Percentiles rank a stretch among this genome's conserved stretches.
These are phyloP conservation scores for Westerdykella sp. DNA, from an alignment of 2,329 filamentous ascomycete genomes.

Conservation along the genomic window DNA sequence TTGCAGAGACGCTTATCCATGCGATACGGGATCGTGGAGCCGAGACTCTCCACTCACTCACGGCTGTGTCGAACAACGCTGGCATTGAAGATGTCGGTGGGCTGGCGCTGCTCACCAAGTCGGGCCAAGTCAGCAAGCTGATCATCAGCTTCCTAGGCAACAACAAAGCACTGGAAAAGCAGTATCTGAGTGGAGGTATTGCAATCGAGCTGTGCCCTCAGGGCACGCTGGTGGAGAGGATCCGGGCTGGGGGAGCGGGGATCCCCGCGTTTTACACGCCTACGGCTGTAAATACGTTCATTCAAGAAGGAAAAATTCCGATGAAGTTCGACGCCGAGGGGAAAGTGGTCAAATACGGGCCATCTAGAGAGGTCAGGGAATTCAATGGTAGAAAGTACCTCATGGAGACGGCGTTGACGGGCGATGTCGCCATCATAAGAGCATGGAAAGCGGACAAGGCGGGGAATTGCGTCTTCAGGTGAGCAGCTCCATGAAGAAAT, in stretches of 20 bases:
- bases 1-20: slow-evolving; percentile 36
- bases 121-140: slow-evolving; percentile 64
- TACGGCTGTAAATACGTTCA: slow-evolving; percentile 58
- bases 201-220: slow-evolving; percentile 73
- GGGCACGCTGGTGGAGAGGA: slow-evolving; percentile 65
- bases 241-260: slow-evolving; percentile 66
- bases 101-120: slow-evolving; percentile 60
- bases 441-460: slow-evolving; percentile 71
- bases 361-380: slow-evolving; percentile 61
- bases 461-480: slow-evolving; percentile 67
- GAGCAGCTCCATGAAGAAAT: not conserved
- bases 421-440: slow-evolving; percentile 69
- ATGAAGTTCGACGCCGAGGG: slow-evolving; percentile 54
- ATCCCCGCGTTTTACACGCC: slow-evolving; percentile 79
- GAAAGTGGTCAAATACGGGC: slow-evolving; percentile 56
- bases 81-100: slow-evolving; percentile 61
- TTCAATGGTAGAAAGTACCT: slow-evolving; percentile 68
- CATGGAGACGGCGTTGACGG: slow-evolving; percentile 70
- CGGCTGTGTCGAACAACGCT: slow-evolving; percentile 76
- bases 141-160: slow-evolving; percentile 73
- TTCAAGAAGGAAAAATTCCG: slow-evolving; percentile 63
- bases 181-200: slow-evolving; percentile 66
- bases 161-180: slow-evolving; percentile 69
- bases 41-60: slow-evolving; percentile 45
- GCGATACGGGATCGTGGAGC: slow-evolving; percentile 28